A percentile compares a stretch with the other conserved stretches of the same genome.
Evolutionary conservation across 495 filamentous ascomycete species (phyloP).

Genomic region (Neurospora sp.): DNA sequence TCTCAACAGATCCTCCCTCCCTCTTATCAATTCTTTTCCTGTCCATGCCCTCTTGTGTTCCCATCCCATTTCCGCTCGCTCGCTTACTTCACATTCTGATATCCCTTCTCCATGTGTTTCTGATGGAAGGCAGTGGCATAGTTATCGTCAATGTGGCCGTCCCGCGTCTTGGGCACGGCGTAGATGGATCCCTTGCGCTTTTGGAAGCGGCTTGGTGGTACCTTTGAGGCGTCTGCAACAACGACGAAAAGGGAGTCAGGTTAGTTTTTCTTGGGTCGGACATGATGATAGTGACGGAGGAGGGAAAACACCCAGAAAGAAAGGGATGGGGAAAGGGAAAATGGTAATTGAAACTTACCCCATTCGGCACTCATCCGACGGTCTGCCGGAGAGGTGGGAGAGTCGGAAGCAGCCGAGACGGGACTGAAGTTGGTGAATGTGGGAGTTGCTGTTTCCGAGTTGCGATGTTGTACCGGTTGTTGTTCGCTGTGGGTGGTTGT

Average conservation of each 20-base stretch:
- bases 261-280: constrained; percentile 6
- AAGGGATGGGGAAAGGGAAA: not conserved
- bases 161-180: constrained; percentile 46
- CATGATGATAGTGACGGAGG: not conserved
- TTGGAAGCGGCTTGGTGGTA: constrained; percentile 51
- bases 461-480: not conserved
- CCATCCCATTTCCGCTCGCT: not conserved
- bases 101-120: constrained; percentile 27
- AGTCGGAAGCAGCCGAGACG: not conserved
- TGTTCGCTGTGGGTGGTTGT: not conserved
- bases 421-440: not conserved
- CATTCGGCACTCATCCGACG: constrained; percentile 27
- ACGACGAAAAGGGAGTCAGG: not conserved
- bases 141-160: constrained; percentile 46
- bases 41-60: not conserved
- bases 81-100: not conserved
- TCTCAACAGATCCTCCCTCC: not conserved
- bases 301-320: not conserved
- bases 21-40: not conserved
- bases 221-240: constrained; percentile 45
- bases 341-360: constrained; percentile 24
- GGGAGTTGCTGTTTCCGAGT: not conserved
- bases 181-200: constrained; percentile 55
- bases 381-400: not conserved
- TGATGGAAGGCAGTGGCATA: constrained; percentile 33